phyloP scores from a whole-genome alignment of 75 land plant species.

The Picea glauca region DNA sequence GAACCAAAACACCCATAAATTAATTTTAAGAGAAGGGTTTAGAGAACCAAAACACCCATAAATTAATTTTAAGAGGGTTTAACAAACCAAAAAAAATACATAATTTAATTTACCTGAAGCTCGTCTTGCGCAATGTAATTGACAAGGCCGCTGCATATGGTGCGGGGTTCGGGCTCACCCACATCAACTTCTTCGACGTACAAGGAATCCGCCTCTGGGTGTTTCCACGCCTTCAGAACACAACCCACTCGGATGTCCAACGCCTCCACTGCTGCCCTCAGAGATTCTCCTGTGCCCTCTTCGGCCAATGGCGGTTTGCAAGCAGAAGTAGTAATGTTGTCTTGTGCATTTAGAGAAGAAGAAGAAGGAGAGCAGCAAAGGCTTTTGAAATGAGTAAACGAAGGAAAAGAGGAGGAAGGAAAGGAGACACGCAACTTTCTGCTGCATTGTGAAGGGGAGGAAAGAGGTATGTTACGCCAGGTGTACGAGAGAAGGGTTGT shows the following conservation, averaged over 20 bases:
- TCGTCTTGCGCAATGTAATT: conserved; percentile 63
- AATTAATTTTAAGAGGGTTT: too few relatives aligned
- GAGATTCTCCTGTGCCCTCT: background rate
- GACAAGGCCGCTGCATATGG: conserved; percentile 95
- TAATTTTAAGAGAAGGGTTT: too few relatives aligned
- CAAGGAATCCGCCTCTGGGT: conserved; percentile 88
- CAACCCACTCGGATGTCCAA: conserved; percentile 85
- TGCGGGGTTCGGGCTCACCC: conserved; percentile 77
- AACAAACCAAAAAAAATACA: too few relatives aligned
- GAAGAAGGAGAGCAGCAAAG: background rate
- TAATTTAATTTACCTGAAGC: conserved; percentile 49
- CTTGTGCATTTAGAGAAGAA: background rate
- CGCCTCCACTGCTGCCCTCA: conserved; percentile 47
- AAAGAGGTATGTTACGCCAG: too few relatives aligned
- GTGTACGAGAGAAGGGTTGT: too few relatives aligned
- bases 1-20: too few relatives aligned
- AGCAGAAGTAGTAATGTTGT: background rate
- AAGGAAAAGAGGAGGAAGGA: too few relatives aligned
- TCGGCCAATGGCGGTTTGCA: background rate
- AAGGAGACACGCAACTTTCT: too few relatives aligned
- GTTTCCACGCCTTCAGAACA: conserved; percentile 77
- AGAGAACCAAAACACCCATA: too few relatives aligned
- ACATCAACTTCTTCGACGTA: conserved; percentile 96
- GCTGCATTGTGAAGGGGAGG: too few relatives aligned
- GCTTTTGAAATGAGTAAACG: background rate